Base-by-base conservation (phyloP, 2,329 filamentous ascomycete genomes). In the Leptosphaerulina australis region DNA sequence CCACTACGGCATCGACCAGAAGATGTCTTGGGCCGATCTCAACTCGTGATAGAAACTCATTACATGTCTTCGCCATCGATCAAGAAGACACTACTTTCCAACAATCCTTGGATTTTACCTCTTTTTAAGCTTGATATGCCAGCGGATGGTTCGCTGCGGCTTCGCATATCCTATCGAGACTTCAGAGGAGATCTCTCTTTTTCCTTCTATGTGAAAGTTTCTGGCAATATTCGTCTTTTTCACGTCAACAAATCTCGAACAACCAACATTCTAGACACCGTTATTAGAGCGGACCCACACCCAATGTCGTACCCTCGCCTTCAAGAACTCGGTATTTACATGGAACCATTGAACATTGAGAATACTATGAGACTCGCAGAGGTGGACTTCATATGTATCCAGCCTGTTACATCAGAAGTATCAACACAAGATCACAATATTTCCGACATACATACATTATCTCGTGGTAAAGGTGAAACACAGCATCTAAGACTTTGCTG, bases 41-140 rank as follows among this genome's bases (percentile, higher is more conserved):
- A 55, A 5, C 37, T 72, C n/a, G 52, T 62, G 3, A 53, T 70
- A 6, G 55, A 61, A 29, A 40, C 36, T 12, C 14, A 34, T 8
- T 51, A 40, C 10, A 29, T 41, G 8, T 39, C 47, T 5, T 25
- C 12, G 0, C 10, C 24, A 1, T n/a, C 11, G 8, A 5, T 15
- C 2, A 28, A 35, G 11, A 29, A 20, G n/a, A 9, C 18, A 17
- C 2, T 12, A 2, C 18, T 37, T 9, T 22, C 15, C 1, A 45
- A 26, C 17, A 47, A 37, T 22, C 53, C 59, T 15, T 30, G 31
- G 25, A 53, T 29, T n/a, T 54, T 72, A 8, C 55, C 62, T 0
- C 55, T 75, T 1, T 74, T 68, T 44, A 65, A 61, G 15, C 44
- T 74, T 14, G 51, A 72, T 38, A 74, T 74, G 67, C 59, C 64